Percentiles rank a stretch among this genome's conserved stretches.
Evolutionary conservation across 2,329 filamentous ascomycete species (phyloP).

Genomic region (Microdochium nivale): DNA sequence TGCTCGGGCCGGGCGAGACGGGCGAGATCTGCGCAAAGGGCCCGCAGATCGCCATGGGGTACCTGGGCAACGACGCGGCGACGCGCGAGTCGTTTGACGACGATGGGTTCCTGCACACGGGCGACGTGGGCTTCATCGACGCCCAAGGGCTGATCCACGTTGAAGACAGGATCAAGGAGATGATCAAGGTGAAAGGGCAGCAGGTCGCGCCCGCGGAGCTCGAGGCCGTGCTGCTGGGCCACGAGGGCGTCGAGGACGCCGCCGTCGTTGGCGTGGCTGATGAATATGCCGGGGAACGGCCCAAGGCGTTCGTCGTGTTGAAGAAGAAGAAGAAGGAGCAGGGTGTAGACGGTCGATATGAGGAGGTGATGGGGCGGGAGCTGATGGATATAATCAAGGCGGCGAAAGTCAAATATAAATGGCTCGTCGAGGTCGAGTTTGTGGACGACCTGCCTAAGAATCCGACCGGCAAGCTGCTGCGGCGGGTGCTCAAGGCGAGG

Average conservation of each 20-base stretch:
- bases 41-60: conserved; percentile 38
- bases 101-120: conserved; percentile 31
- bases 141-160: conserved; percentile 45
- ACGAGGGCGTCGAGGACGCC: conserved; percentile 41
- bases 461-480: conserved; percentile 48
- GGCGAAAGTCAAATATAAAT: conserved; percentile 44
- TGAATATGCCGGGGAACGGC: conserved; percentile 46
- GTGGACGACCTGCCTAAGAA: conserved; percentile 45
- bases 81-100: conserved; percentile 10
- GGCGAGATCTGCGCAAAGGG: conserved; percentile 38
- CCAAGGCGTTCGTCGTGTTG: conserved; percentile 51
- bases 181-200: conserved; percentile 24
- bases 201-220: conserved; percentile 22
- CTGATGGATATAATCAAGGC: conserved; percentile 38
- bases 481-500: conserved; percentile 30
- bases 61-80: conserved; percentile 19
- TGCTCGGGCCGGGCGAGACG: conserved; percentile 29
- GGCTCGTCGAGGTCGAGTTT: conserved; percentile 37
- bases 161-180: conserved; percentile 54
- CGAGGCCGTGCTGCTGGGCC: conserved; percentile 19
- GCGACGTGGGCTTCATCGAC: conserved; percentile 45
- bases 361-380: conserved; percentile 22
- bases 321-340: conserved; percentile 13
- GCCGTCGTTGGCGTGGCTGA: conserved; percentile 48
- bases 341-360: conserved; percentile 3